Evolutionary conservation across 495 filamentous ascomycete genomes (phyloP).

Genomic region (Penicillium psychrofluorescens): DNA sequence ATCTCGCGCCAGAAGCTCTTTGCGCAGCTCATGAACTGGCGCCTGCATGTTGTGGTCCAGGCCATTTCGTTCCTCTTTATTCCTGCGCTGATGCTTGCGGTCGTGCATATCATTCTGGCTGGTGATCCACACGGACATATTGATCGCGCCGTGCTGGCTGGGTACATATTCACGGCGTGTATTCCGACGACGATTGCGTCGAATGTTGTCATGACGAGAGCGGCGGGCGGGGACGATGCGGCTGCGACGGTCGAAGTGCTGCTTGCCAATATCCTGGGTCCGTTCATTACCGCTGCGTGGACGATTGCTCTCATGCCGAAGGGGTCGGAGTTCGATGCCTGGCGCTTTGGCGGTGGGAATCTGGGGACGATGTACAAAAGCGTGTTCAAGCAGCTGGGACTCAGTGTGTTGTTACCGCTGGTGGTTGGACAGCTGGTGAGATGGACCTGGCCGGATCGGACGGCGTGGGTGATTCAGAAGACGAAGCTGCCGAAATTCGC

Average conservation of each 20-base stretch:
- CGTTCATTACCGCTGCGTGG: slow-evolving; percentile 45
- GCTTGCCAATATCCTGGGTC: slow-evolving; percentile 46
- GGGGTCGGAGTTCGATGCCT: slow-evolving; percentile 33
- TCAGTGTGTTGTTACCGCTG: slow-evolving; percentile 43
- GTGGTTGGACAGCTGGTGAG: slow-evolving; percentile 41
- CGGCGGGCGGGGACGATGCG: slow-evolving; percentile 48
- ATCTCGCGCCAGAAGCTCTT: slow-evolving; percentile 45
- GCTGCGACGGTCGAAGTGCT: slow-evolving; percentile 48
- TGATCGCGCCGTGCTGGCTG: slow-evolving; percentile 44
- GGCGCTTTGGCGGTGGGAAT: slow-evolving; percentile 35
- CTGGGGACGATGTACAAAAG: slow-evolving; percentile 43
- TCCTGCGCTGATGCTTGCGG: slow-evolving; percentile 35
- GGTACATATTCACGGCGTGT: slow-evolving; percentile 47
- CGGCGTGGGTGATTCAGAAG: slow-evolving; percentile 30
- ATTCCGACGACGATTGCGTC: slow-evolving; percentile 53
- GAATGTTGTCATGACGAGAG: slow-evolving; percentile 51
- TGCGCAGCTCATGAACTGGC: slow-evolving; percentile 43
- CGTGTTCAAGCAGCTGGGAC: slow-evolving; percentile 45
- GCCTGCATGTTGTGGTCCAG: slow-evolving; percentile 45
- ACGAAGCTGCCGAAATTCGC: slow-evolving; percentile 40
- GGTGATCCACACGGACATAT: slow-evolving; percentile 33
- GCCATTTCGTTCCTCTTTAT: slow-evolving; percentile 44
- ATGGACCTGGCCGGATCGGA: slow-evolving; percentile 39
- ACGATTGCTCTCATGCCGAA: slow-evolving; percentile 42
- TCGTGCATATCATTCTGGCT: slow-evolving; percentile 41